Evolutionary conservation across 257 asterid species (phyloP), one percentile per base, ranked within the genome.

Genomic region (Eucommia ulmoides): DNA sequence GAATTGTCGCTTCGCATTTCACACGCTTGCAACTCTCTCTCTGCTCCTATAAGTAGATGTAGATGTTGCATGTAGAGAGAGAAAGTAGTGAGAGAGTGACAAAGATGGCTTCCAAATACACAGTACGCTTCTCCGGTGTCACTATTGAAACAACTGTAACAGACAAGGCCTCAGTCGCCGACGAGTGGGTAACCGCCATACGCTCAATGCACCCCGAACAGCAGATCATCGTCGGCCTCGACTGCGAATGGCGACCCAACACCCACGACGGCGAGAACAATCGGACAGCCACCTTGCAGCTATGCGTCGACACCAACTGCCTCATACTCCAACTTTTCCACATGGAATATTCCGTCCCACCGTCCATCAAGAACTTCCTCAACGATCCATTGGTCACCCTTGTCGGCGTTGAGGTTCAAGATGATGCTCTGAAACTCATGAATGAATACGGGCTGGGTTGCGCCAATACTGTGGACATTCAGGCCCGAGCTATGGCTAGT

Each of bases 271-370:
- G 59, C 7, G 56, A 58, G 58, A 63, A 64, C 74, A 50, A 50
- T 56, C 59, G 54, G 35, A 24, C 53, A 3, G 68, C 80, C 12
- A 42, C 51, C 0, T 10, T 74, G 20, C 68, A 62, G 54, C 68
- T 69, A 23, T 62, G 80, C 19, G 44, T 59, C 22, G 68, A 44
- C 23, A 45, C 71, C 1, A 59, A 55, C 22, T 69, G 74, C 18
- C 71, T 74, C 15, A 18, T 65, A 19, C 71, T 74, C 55, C 80
- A 74, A 60, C 53, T 74, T n/a, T 58, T 26, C 3, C 62, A 69
- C 71, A 62, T 62, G 58, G 59, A 62, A 10, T 22, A 23, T n/a
- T n/a, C n/a, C 48, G 19, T 62, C 21, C 66, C 69, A 1, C 33
- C 2, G 12, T 53, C 60, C 20, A 1, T 69, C 2, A 15, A 15